A percentile compares a stretch with the other conserved stretches of the same genome.
Conservation (phyloP, 2,329 filamentous ascomycete species). For the Cordyceps cicadae region DNA sequence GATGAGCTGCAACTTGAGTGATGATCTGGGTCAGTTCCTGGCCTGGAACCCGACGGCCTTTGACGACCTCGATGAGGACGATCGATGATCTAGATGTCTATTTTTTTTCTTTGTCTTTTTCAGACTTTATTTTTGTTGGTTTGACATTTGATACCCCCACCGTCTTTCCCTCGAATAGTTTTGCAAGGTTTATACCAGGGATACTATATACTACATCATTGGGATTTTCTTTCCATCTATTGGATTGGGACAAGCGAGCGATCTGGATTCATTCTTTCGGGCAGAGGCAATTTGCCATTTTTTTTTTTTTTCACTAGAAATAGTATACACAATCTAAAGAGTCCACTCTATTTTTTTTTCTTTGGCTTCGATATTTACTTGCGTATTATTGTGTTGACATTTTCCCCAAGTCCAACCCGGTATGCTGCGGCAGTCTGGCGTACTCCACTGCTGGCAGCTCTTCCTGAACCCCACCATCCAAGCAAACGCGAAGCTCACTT, state of each 20-base stretch:
- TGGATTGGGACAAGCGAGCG: neutral
- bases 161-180: neutral
- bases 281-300: neutral
- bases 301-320: neutral
- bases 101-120: constrained; percentile 8
- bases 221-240: neutral
- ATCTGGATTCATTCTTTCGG: constrained; percentile 5
- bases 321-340: neutral
- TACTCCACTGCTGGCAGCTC: neutral
- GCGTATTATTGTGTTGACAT: neutral
- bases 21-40: constrained; percentile 51
- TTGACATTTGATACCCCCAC: constrained; percentile 7
- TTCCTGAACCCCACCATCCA: neutral
- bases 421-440: too few relatives aligned
- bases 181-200: neutral
- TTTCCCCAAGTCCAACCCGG: too few relatives aligned
- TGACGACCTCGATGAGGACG: constrained; percentile 21
- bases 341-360: neutral
- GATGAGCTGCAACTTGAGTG: constrained; percentile 53
- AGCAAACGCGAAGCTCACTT: neutral
- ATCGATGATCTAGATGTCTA: constrained; percentile 18
- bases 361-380: neutral
- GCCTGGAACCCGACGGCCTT: constrained; percentile 48
- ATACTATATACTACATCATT: neutral
- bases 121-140: constrained; percentile 2